Base-by-base conservation (phyloP, 2,329 filamentous ascomycete genomes). In the Botryotinia globosa region DNA sequence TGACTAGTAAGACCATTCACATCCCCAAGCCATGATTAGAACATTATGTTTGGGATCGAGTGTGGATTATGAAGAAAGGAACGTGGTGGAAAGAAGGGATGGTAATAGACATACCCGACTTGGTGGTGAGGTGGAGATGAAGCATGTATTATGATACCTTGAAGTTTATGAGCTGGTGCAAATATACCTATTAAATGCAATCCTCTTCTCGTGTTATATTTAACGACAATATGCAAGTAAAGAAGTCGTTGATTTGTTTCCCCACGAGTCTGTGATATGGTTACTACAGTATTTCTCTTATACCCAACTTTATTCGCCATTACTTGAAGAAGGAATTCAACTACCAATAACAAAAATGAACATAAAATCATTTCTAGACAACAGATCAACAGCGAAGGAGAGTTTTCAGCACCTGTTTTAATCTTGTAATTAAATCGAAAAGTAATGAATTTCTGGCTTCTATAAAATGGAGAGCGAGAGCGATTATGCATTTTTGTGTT, bases 1-100 rank as follows among this genome's bases (percentile, higher is more conserved):
- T 99, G 96, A 92, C 95, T 76, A 97, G 94, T 85, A 97, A 95
- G 87, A 95, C 90, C 45, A 89, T 99, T 79, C 93, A 96, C 81
- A 94, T 99, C 77, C 96, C 96, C 25, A 99, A 99, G 88, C 94
- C 88, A 73, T 91, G 66, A 64, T 66, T 73, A 16, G 22, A 25
- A 22, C 14, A 34, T 56, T 16, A 42, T 67, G n/a, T 48, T 32
- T 18, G 48, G 44, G 39, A 39, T 34, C 44, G 58, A 18, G 8
- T n/a, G 18, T n/a, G 54, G 20, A 69, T 54, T 18, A 48, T 25
- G 42, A 44, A 32, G 32, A 5, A 18, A 18, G 10, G 10, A 39
- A 37, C 54, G 22, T 6, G 25, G 63, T 20, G 65, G 10, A 32
- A 61, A 37, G 66, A 45, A 69, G 18, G 10, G 22, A 48, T n/a